Conservation (phyloP, 2,329 filamentous ascomycete species). For the Paramyrothecium sp. region DNA sequence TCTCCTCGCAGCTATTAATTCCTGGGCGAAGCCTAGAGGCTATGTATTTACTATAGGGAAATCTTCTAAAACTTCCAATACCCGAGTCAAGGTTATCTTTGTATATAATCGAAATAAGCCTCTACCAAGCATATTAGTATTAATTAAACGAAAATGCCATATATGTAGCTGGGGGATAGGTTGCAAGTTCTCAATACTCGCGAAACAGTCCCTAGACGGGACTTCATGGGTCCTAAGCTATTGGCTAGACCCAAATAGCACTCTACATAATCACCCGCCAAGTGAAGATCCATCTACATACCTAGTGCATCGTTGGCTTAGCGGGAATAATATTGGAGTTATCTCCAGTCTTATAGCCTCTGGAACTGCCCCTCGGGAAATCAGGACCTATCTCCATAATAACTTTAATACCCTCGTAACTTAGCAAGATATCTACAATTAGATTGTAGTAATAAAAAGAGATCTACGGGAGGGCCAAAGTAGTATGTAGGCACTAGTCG, state of each 20-base stretch:
- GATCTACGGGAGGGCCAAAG: conserved; percentile 9
- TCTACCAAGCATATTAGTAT: neutral
- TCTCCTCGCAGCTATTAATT: conserved; percentile 1
- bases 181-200: conserved; percentile 2
- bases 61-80: too few relatives aligned
- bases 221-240: conserved; percentile 7
- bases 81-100: too few relatives aligned
- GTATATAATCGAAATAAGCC: neutral
- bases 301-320: conserved; percentile 6
- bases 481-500: conserved; percentile 15
- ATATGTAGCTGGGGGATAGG: neutral
- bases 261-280: conserved; percentile 6
- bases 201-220: conserved; percentile 5
- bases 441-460: conserved; percentile 10
- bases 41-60: too few relatives aligned
- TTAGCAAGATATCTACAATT: conserved; percentile 17
- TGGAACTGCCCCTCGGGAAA: conserved; percentile 11
- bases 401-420: conserved; percentile 12
- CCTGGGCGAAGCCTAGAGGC: too few relatives aligned
- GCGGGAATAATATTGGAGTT: conserved; percentile 1
- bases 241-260: conserved; percentile 2
- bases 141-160: neutral
- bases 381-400: too few relatives aligned
- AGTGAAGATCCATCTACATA: too few relatives aligned
- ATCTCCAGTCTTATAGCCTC: conserved; percentile 7